Evolutionary conservation across 768 basidiomycete species (phyloP).

Genomic region (Collybiopsis luxurians): DNA sequence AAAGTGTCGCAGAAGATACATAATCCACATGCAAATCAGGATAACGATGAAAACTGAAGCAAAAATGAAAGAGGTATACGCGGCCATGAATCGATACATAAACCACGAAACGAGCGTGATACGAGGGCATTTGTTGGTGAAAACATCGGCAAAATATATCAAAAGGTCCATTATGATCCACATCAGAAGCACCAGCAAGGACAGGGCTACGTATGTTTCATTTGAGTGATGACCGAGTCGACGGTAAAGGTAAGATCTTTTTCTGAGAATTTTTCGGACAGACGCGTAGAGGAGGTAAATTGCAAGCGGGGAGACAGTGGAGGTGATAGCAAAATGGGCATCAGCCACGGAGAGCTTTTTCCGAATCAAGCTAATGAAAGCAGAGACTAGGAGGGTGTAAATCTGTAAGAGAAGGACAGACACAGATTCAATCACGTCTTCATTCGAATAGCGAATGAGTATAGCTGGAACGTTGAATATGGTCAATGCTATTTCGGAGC

Average conservation of each 20-base stretch:
- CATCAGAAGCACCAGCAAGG: conserved; percentile 2
- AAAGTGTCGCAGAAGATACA: conserved; percentile 9
- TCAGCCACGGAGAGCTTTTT: conserved; percentile 7
- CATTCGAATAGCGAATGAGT: conserved; percentile 8
- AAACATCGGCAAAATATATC: conserved; percentile 8
- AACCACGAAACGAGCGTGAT: conserved; percentile 7
- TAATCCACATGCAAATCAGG: background rate
- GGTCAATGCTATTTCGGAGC: background rate
- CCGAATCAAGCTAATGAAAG: conserved; percentile 7
- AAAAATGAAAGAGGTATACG: background rate
- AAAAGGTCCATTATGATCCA: conserved; percentile 6
- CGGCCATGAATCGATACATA: background rate
- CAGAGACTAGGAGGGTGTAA: conserved; percentile 4
- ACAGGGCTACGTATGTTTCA: background rate
- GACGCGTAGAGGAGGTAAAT: conserved; percentile 8
- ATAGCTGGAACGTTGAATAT: background rate
- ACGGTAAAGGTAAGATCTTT: background rate
- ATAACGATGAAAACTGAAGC: background rate
- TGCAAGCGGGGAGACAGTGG: conserved; percentile 9
- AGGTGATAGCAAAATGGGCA: conserved; percentile 9
- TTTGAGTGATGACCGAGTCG: background rate
- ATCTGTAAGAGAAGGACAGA: conserved; percentile 8
- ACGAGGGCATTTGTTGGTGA: background rate
- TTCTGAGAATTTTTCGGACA: background rate
- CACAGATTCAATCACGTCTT: conserved; percentile 3